These are phyloP conservation scores for Tripterygium wilfordii DNA, from an alignment of 177 flowering plant genomes.

Conservation along the genomic window DNA sequence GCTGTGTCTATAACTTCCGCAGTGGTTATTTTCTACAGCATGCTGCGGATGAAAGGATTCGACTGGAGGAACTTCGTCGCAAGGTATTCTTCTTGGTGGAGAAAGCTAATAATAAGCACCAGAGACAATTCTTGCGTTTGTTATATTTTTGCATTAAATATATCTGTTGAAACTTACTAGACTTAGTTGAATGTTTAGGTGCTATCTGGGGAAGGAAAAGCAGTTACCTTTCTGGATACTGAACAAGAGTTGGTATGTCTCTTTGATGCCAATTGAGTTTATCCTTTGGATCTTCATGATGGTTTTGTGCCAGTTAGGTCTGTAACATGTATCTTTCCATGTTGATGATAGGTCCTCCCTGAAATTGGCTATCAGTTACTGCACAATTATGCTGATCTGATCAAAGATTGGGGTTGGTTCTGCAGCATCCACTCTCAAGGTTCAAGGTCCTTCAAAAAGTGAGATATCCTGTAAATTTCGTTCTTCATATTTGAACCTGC, in stretches of 20 bases:
- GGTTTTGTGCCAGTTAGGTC: no score
- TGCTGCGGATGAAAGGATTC: constrained; percentile 99
- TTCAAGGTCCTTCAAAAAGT: constrained; percentile 68
- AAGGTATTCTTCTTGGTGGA: no score
- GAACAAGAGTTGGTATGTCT: constrained; percentile 76
- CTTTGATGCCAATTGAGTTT: constrained; percentile 3
- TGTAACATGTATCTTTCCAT: no score
- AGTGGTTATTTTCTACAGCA: constrained; percentile 52
- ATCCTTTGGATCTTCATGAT: background rate
- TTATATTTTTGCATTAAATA: no score
- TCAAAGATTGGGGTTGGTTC: constrained; percentile 92
- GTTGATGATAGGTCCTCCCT: constrained; percentile 59
- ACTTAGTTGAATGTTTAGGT: constrained; percentile 44
- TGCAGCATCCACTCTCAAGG: constrained; percentile 58
- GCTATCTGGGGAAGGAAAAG: constrained; percentile 71
- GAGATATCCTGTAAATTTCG: no score
- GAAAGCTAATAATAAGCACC: no score
- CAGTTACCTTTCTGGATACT: constrained; percentile 60
- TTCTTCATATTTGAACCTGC: no score
- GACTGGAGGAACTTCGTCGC: constrained; percentile 77
- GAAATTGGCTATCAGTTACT: constrained; percentile 81
- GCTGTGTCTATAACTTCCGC: background rate
- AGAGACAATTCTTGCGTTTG: no score
- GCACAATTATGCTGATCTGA: constrained; percentile 66
- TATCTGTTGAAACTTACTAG: background rate